Evolutionary conservation across 1,284 basidiomycete genomes (phyloP), one percentile per base, ranked within the genome.

Genomic region (Rhodotorula sp.): DNA sequence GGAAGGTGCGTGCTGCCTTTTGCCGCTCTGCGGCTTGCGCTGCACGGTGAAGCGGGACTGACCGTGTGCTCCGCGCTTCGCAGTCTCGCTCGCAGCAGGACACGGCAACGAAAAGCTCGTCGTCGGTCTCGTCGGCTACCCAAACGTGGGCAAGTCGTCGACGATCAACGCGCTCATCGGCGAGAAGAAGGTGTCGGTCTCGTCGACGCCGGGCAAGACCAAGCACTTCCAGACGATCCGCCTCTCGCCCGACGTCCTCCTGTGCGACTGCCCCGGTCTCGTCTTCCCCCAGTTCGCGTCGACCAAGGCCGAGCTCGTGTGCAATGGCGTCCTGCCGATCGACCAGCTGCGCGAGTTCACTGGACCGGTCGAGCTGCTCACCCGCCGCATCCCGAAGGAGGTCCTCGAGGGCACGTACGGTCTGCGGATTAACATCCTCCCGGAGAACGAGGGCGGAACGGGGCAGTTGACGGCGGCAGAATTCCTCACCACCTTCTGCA

Each of bases 141-240:
- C 86, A 54, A 87, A 87, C 79, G 86, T 87, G 74, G 86, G 86
- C 73, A 87, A 87, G 80, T 87, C 86, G 19, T 85, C 84, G 41
- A 85, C 86, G 21, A 85, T 87, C 82, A 87, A 87, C 78, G 85
- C 86, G 12, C 81, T 87, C 5, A 82, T 87, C 44, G 86, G 86
- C 23, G 81, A 85, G 58, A 97, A 98, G 85, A 97, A 95, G 85
- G 96, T 98, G 72, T 96, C 92, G 78, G 96, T 97, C 13, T 98
- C 95, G 3, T 89, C 94, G 0, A 99, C 96, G 0, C 97, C 97
- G 0, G 95, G 97, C 76, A 98, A 99, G 83, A 99, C 97, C 45
- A 99, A 99, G 81, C 97, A 99, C 83, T 98, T 99, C 85, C 97
- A 99, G 83, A 99, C 97, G 0, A 94, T 98, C 74, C 88, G 94